Base-by-base conservation (phyloP, 148 eudicot species). In the Simmondsia chinensis region DNA sequence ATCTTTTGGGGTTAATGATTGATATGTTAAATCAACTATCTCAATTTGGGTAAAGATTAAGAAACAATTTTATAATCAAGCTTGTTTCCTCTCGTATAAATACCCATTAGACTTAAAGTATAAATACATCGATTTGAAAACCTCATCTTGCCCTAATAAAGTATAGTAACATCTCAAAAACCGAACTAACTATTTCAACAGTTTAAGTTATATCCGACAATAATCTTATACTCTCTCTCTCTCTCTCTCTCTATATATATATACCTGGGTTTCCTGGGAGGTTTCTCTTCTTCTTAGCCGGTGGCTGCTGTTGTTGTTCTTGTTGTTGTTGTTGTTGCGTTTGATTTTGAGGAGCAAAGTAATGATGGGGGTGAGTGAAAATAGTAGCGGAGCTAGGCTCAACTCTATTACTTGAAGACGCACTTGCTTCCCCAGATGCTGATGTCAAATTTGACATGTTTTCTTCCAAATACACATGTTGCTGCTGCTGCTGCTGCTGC, bases 181-280 rank as follows among this genome's bases (percentile, higher is more conserved):
- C n/a, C n/a, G n/a, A n/a, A n/a, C n/a, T n/a, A n/a, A n/a, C n/a
- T n/a, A n/a, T n/a, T n/a, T n/a, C n/a, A n/a, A n/a, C n/a, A n/a
- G n/a, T n/a, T n/a, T n/a, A n/a, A n/a, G n/a, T n/a, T n/a, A n/a
- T n/a, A n/a, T n/a, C n/a, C n/a, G n/a, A n/a, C n/a, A n/a, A n/a
- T n/a, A n/a, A n/a, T n/a, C n/a, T n/a, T n/a, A n/a, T n/a, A n/a
- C n/a, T n/a, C n/a, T n/a, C n/a, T n/a, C n/a, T n/a, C n/a, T n/a
- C n/a, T n/a, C n/a, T n/a, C n/a, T n/a, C n/a, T n/a, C n/a, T n/a
- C n/a, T n/a, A n/a, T 25, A 8, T 49, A 8, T 0, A 50, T 7
- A 31, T 14, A 87, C 97, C 97, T 83, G 97, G 97, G 73, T 83
- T 79, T 22, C 97, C 97, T 20, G 97, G 97, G 3, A 73, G 71